phyloP scores from a whole-genome alignment of 2,329 filamentous ascomycete species.

The Fusarium odoratissimum region DNA sequence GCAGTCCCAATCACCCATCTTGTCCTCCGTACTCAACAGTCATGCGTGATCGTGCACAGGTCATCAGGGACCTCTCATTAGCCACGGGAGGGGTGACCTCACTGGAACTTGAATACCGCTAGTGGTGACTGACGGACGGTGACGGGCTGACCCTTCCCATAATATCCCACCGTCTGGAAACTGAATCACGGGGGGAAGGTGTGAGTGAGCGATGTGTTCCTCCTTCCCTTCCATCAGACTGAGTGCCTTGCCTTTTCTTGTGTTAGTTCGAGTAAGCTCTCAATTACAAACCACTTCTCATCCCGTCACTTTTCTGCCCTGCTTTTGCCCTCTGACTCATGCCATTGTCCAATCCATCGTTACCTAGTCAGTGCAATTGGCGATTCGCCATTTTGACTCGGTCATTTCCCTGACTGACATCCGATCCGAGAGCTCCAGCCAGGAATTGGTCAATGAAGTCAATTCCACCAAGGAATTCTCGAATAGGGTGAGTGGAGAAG shows the following conservation, averaged over 20 bases:
- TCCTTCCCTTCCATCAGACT: conserved; percentile 14
- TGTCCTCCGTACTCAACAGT: conserved; percentile 17
- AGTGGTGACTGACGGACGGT: background rate
- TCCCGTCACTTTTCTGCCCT: background rate
- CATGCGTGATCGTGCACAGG: conserved; percentile 34
- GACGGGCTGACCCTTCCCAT: conserved; percentile 41
- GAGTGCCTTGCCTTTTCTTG: conserved; percentile 3
- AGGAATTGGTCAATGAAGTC: conserved; percentile 27
- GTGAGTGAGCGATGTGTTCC: background rate
- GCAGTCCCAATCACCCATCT: conserved; percentile 6
- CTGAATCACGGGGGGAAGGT: conserved; percentile 23
- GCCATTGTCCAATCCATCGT: conserved; percentile 6
- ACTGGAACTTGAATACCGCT: background rate
- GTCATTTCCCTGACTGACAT: background rate
- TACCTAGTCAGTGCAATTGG: conserved; percentile 4
- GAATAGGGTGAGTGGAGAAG: conserved; percentile 21
- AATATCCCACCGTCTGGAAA: conserved; percentile 40
- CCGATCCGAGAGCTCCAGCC: background rate
- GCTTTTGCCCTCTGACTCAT: background rate
- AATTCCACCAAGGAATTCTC: conserved; percentile 26
- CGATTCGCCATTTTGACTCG: conserved; percentile 1
- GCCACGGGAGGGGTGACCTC: conserved; percentile 34
- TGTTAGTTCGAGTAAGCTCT: conserved; percentile 7
- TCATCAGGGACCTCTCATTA: conserved; percentile 38
- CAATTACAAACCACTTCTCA: conserved; percentile 26